phyloP scores from a whole-genome alignment of 2,329 filamentous ascomycete species.

The Cordyceps cateniannulata region DNA sequence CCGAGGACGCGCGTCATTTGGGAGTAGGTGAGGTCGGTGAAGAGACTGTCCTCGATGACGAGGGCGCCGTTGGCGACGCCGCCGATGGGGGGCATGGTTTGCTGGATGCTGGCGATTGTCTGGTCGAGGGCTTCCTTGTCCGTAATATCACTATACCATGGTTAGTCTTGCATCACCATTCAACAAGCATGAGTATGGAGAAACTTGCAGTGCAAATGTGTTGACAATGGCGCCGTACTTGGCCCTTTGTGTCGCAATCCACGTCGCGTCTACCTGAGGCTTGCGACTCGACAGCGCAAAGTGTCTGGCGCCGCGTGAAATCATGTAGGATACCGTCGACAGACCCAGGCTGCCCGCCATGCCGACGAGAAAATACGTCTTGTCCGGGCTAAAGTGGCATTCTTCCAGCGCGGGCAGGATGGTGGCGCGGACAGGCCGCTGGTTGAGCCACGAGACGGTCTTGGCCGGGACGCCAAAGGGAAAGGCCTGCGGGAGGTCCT shows the following conservation, averaged over 20 bases:
- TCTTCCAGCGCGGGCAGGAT: slow-evolving; percentile 2
- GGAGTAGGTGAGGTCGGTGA: slow-evolving; percentile 16
- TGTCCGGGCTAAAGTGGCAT: background rate
- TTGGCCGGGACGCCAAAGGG: background rate
- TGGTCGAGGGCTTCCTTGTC: slow-evolving; percentile 12
- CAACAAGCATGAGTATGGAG: too few species aligned
- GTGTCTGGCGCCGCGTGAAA: slow-evolving; percentile 26
- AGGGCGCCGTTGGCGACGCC: slow-evolving; percentile 33
- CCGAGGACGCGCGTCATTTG: background rate
- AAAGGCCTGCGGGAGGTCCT: background rate
- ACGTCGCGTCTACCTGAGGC: slow-evolving; percentile 21
- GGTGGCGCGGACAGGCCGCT: background rate
- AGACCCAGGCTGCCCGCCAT: slow-evolving; percentile 27
- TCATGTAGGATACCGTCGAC: slow-evolving; percentile 32
- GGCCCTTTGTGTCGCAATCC: background rate
- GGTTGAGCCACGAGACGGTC: background rate
- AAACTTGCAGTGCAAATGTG: slow-evolving; percentile 3
- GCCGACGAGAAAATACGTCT: slow-evolving; percentile 27
- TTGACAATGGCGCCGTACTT: slow-evolving; percentile 1
- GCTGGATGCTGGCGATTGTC: slow-evolving; percentile 17
- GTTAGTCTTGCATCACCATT: background rate
- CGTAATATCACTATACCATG: slow-evolving; percentile 15
- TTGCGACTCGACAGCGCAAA: slow-evolving; percentile 32
- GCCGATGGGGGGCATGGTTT: slow-evolving; percentile 26
- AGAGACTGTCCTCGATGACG: slow-evolving; percentile 25